These are phyloP conservation scores for Cucurbita pepo DNA, from an alignment of 306 rosid genomes.

Conservation along the genomic window DNA sequence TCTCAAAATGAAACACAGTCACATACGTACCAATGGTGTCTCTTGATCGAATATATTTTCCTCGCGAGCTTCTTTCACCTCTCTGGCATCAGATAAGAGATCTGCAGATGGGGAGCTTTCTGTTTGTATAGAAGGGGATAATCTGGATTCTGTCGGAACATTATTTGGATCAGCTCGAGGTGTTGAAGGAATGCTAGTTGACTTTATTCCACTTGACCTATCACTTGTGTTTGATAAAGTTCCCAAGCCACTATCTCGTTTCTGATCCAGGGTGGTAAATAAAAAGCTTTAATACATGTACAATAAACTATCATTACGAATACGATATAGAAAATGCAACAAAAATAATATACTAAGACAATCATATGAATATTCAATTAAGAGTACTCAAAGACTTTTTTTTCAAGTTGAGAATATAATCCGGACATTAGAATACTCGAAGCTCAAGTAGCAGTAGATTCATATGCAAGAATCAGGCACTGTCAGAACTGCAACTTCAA, in stretches of 20 bases:
- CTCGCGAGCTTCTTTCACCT: slow-evolving; percentile 42
- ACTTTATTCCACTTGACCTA: slow-evolving; percentile 81
- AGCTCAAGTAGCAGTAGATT: not conserved
- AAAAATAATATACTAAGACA: not conserved
- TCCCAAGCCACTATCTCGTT: slow-evolving; percentile 65
- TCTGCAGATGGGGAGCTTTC: slow-evolving; percentile 75
- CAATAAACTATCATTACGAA: not conserved
- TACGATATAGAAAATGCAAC: not conserved
- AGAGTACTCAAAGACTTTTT: not conserved
- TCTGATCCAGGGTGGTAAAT: slow-evolving; percentile 36
- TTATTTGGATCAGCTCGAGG: slow-evolving; percentile 70
- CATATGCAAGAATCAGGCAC: not conserved
- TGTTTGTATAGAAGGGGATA: slow-evolving; percentile 49
- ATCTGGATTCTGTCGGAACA: slow-evolving; percentile 46
- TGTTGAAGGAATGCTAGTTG: slow-evolving; percentile 77
- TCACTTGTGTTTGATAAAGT: slow-evolving; percentile 56
- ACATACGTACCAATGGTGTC: slow-evolving; percentile 62
- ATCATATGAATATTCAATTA: not conserved
- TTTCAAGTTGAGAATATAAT: not conserved
- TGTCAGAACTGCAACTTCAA: not conserved
- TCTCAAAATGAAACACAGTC: slow-evolving; percentile 1
- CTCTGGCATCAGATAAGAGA: slow-evolving; percentile 47
- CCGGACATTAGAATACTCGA: not conserved
- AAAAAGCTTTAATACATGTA: slow-evolving; percentile 8
- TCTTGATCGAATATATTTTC: slow-evolving; percentile 61